Evolutionary conservation across 495 filamentous ascomycete genomes (phyloP), one percentile per base, ranked within the genome.

Genomic region (Gamarada debralockiae): DNA sequence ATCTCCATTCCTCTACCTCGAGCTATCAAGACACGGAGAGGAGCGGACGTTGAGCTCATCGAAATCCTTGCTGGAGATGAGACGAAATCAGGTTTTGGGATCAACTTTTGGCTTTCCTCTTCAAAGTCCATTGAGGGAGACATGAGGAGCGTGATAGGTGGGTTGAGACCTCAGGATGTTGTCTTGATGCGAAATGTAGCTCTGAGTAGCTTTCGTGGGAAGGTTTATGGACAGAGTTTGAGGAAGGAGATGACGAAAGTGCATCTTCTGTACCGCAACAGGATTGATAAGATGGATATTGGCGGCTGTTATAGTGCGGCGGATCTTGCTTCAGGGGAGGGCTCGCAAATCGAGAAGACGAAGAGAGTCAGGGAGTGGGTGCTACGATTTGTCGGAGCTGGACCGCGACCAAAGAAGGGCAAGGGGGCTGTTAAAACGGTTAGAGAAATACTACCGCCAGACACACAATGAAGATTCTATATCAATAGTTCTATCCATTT

Each of bases 31-130:
- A 82, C 79, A 1, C 67, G 70, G 21, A 75, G 78, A 61, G 76
- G 78, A 10, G 58, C 69, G 1, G 78, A 78, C 0, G 75, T 84
- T 40, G 75, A 85, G 29, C 74, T 95, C 0, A 69, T 90, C 29
- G 90, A 95, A 60, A 65, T 95, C 4, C 74, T 90, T 1, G 87
- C 96, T 1, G 91, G 87, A 12, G 92, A 97, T 62, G 90, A 96
- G 50, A 93, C 90, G 2, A 80, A 76, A 44, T 82, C 87, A 12
- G 88, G 87, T 13, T 95, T 97, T 65, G 79, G 75, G 12, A 70
- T 97, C 53, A 92, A 85, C 23, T 86, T 96, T 57, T 97, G 92
- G 92, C 72, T 95, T 13, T 60, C 69, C 5, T 57, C 57, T 9
- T 68, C 65, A 60, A 50, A 55, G 17, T 59, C 64, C 24, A 55